phyloP scores from a whole-genome alignment of 306 rosid species.

The Cyamopsis tetragonoloba region DNA sequence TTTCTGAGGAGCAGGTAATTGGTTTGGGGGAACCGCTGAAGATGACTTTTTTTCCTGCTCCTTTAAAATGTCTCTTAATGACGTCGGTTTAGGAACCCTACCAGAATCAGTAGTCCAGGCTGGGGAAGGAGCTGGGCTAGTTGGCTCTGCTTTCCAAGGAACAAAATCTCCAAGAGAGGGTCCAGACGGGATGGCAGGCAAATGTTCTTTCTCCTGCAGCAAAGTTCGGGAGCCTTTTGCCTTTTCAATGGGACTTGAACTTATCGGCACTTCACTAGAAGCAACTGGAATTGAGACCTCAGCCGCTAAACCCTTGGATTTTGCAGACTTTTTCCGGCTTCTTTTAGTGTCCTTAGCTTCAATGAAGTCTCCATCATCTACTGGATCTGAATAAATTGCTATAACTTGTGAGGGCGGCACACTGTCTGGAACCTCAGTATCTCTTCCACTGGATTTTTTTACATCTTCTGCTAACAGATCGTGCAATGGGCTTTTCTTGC shows the following conservation, averaged over 20 bases:
- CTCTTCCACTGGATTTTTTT: constrained; percentile 53
- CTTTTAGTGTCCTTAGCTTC: constrained; percentile 87
- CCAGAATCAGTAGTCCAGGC: constrained; percentile 90
- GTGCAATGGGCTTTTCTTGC: constrained; percentile 71
- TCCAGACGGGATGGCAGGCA: constrained; percentile 83
- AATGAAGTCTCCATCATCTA: constrained; percentile 62
- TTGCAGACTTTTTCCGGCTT: constrained; percentile 72
- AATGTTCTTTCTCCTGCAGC: constrained; percentile 65
- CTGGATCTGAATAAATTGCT: constrained; percentile 41
- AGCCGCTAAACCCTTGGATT: constrained; percentile 61
- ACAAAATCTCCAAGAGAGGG: constrained; percentile 95
- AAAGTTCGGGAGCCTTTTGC: constrained; percentile 45
- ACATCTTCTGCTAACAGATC: constrained; percentile 88
- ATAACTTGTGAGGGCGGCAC: constrained; percentile 28
- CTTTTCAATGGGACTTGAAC: constrained; percentile 68
- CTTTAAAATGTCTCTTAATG: constrained; percentile 76
- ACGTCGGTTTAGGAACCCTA: constrained; percentile 59
- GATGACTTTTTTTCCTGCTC: constrained; percentile 68
- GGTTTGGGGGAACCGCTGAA: constrained; percentile 43
- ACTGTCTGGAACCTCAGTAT: constrained; percentile 44
- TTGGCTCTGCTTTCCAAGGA: constrained; percentile 80
- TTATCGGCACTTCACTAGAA: constrained; percentile 45
- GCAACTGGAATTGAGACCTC: constrained; percentile 38
- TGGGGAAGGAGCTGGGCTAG: constrained; percentile 52
- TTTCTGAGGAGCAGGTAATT: constrained; percentile 63